These are phyloP conservation scores for Scheffersomyces quercinus DNA, from an alignment of 1,139 yeast genomes.

Conservation along the genomic window DNA sequence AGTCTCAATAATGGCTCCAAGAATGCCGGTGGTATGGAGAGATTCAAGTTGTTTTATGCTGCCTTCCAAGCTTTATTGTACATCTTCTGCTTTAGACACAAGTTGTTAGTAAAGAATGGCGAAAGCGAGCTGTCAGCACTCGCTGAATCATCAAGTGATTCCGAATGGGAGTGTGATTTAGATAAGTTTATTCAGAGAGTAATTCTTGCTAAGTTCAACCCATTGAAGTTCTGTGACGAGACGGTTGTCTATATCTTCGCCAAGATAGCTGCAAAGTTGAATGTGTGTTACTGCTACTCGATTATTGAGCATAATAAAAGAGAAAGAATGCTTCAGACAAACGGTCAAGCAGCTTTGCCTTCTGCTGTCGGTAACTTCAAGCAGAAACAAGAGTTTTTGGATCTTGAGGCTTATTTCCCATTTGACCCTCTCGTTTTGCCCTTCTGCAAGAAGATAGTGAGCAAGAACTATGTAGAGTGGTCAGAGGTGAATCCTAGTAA, in stretches of 20 bases:
- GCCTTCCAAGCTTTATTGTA: conserved; percentile 89
- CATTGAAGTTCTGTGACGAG: conserved; percentile 89
- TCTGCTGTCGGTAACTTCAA: conserved; percentile 42
- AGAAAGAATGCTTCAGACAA: conserved; percentile 49
- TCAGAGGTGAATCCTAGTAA: conserved; percentile 44
- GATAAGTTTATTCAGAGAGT: conserved; percentile 87
- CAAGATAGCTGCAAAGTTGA: conserved; percentile 83
- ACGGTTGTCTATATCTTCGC: conserved; percentile 95
- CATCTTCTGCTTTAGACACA: conserved; percentile 86
- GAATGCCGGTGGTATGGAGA: conserved; percentile 61
- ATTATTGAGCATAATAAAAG: conserved; percentile 89
- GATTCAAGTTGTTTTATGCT: conserved; percentile 88
- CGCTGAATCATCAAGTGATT: conserved; percentile 17
- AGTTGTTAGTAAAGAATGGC: conserved; percentile 47
- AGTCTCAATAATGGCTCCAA: conserved; percentile 10
- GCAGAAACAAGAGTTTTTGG: conserved; percentile 76
- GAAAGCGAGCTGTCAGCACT: conserved; percentile 13
- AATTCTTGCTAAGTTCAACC: conserved; percentile 87
- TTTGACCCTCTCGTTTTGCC: conserved; percentile 88
- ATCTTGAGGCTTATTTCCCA: conserved; percentile 90
- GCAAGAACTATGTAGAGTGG: conserved; percentile 76
- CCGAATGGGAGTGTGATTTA: conserved; percentile 77
- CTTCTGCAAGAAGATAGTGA: conserved; percentile 49
- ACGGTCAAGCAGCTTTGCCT: conserved; percentile 26
- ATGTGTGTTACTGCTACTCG: conserved; percentile 90